Conservation (phyloP, 345 rosid species). For the Populus pruinosa region DNA sequence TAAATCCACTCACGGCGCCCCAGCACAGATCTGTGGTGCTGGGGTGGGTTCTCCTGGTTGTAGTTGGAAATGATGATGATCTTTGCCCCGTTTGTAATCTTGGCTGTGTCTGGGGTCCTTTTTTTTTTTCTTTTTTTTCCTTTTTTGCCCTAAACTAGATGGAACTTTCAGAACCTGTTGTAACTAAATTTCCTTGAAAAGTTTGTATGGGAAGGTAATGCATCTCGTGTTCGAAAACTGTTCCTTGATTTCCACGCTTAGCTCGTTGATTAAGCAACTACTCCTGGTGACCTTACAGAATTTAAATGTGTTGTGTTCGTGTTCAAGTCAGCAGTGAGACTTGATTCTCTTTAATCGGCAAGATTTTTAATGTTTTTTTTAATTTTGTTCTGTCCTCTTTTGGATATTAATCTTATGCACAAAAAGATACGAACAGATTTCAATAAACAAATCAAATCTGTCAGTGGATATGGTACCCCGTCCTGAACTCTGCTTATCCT, state of each 20-base stretch:
- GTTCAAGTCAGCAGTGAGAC: too few species aligned
- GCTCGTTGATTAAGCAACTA: not conserved
- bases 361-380: too few species aligned
- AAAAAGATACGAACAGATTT: too few species aligned
- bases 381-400: too few species aligned
- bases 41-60: constrained; percentile 15
- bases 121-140: not conserved
- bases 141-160: not conserved
- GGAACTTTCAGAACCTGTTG: constrained; percentile 12
- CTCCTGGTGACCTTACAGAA: not conserved
- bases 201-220: not conserved
- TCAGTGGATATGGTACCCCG: too few species aligned
- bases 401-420: too few species aligned
- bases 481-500: too few species aligned
- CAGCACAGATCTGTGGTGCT: constrained; percentile 11
- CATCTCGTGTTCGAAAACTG: not conserved
- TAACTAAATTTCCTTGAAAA: constrained; percentile 21
- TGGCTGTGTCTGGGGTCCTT: constrained; percentile 4
- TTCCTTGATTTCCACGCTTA: not conserved
- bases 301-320: not conserved
- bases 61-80: constrained; percentile 8
- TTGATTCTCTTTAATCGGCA: too few species aligned
- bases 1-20: constrained; percentile 20
- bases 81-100: constrained; percentile 18
- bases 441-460: too few species aligned